phyloP scores from a whole-genome alignment of 129 eudicot genomes.

The Chrysanthemum makinoi region DNA sequence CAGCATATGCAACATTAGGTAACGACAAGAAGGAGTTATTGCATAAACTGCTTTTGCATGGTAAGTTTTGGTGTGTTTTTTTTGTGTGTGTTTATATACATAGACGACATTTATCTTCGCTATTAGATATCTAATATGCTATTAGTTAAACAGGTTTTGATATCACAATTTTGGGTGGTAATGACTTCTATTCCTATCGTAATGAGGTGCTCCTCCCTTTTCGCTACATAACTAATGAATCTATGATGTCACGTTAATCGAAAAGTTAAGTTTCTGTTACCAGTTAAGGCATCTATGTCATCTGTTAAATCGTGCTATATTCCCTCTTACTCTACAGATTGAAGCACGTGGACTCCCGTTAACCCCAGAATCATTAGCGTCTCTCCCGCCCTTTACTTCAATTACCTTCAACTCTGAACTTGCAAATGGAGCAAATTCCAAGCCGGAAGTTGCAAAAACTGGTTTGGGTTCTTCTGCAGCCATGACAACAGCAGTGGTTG shows the following conservation, averaged over 20 bases:
- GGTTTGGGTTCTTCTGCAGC: constrained; percentile 99
- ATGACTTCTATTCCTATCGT: constrained; percentile 95
- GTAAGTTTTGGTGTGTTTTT: constrained; percentile 32
- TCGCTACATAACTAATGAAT: not conserved
- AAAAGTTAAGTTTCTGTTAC: no score
- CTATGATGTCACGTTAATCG: no score
- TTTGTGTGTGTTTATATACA: not conserved
- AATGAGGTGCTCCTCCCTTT: constrained; percentile 56
- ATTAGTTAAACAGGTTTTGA: constrained; percentile 80
- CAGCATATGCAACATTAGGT: constrained; percentile 68
- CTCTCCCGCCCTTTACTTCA: constrained; percentile 74
- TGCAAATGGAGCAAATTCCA: constrained; percentile 47
- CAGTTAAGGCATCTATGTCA: not conserved
- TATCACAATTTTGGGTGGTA: constrained; percentile 78
- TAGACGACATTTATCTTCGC: not conserved
- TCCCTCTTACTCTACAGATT: constrained; percentile 42
- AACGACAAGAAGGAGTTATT: constrained; percentile 51
- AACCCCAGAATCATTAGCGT: constrained; percentile 74
- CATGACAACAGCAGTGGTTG: constrained; percentile 95
- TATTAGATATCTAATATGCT: constrained; percentile 27
- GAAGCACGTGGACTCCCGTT: constrained; percentile 92
- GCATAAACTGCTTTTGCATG: constrained; percentile 70
- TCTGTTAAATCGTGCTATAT: constrained; percentile 3
- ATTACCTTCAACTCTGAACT: constrained; percentile 67
- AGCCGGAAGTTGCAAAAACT: constrained; percentile 99